phyloP scores from a whole-genome alignment of 2,329 filamentous ascomycete genomes.

The Simplicillium sp. region DNA sequence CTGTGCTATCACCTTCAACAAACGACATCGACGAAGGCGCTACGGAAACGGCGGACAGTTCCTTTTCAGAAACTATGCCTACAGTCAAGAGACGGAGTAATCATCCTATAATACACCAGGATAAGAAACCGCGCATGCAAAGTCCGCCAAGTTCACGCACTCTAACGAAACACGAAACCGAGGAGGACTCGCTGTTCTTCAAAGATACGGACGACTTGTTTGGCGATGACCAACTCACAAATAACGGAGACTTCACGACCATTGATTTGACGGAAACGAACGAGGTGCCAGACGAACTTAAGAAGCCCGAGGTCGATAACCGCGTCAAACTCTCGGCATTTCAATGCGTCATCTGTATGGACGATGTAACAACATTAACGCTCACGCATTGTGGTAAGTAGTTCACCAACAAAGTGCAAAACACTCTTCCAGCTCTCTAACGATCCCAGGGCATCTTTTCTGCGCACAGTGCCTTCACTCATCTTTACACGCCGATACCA shows the following conservation, averaged over 20 bases:
- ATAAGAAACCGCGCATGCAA: constrained; percentile 12
- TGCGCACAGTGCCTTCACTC: constrained; percentile 54
- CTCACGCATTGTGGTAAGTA: constrained; percentile 58
- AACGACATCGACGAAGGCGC: constrained; percentile 17
- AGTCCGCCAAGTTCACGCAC: constrained; percentile 13
- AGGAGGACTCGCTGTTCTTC: no score
- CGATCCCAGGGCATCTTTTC: constrained; percentile 48
- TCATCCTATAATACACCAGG: neutral
- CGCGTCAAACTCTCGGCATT: constrained; percentile 44
- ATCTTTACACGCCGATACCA: constrained; percentile 45
- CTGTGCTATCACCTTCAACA: constrained; percentile 15
- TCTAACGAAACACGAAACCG: neutral
- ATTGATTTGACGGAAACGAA: constrained; percentile 26
- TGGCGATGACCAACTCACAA: neutral
- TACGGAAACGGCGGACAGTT: constrained; percentile 15
- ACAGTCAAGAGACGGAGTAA: constrained; percentile 1
- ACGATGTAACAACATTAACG: constrained; percentile 46
- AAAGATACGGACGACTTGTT: constrained; percentile 8
- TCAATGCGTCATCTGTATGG: constrained; percentile 61
- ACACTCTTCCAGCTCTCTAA: constrained; percentile 3
- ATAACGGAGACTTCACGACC: constrained; percentile 16
- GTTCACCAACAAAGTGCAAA: neutral
- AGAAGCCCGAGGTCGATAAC: constrained; percentile 36
- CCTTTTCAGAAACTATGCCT: constrained; percentile 21
- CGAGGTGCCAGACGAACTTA: constrained; percentile 32